These are phyloP conservation scores for Yarrowia keelungensis DNA, from an alignment of 805 yeast species.

Conservation along the genomic window DNA sequence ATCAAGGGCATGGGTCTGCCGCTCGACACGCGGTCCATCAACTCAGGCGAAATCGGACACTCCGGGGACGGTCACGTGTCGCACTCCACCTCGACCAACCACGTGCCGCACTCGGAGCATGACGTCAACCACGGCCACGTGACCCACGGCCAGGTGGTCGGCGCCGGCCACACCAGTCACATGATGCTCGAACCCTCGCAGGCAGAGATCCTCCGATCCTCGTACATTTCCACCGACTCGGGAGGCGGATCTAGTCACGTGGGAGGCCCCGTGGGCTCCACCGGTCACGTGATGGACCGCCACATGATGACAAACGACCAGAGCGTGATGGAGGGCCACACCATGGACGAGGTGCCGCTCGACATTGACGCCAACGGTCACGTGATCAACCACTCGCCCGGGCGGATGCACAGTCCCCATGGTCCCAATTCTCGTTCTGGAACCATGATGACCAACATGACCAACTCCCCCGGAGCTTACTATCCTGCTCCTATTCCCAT, in stretches of 20 bases:
- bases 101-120: too few relatives aligned
- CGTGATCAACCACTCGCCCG: not conserved
- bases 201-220: slow-evolving; percentile 30
- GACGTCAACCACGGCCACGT: slow-evolving; percentile 24
- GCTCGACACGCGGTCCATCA: slow-evolving; percentile 10
- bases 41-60: not conserved
- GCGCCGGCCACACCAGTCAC: not conserved
- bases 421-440: not conserved
- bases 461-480: slow-evolving; percentile 9
- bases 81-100: too few relatives aligned
- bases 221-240: slow-evolving; percentile 26
- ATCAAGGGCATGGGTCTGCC: slow-evolving; percentile 28
- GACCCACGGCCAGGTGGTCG: slow-evolving; percentile 2
- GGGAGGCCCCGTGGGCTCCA: not conserved
- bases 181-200: slow-evolving; percentile 25
- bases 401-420: not conserved
- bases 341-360: not conserved
- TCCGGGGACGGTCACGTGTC: not conserved
- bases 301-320: too few relatives aligned
- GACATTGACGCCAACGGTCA: not conserved
- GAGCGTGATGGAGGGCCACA: too few relatives aligned
- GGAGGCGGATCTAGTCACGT: not conserved
- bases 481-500: slow-evolving; percentile 52
- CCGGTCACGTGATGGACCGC: not conserved
- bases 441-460: slow-evolving; percentile 10